Evolutionary conservation across 176 grass and related monocot species (phyloP), one percentile per base, ranked within the genome.

Genomic region (Thinopyrum elongatum): DNA sequence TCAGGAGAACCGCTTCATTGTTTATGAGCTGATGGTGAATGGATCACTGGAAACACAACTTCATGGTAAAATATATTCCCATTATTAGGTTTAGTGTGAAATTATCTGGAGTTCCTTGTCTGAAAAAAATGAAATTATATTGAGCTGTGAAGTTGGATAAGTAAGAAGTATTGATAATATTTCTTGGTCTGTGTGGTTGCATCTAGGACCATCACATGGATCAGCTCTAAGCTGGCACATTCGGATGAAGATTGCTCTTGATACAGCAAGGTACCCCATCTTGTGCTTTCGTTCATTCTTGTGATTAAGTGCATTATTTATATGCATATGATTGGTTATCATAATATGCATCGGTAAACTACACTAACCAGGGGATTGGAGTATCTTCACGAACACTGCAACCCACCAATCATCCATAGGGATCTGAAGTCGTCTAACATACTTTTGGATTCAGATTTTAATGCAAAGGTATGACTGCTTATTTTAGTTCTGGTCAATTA

Each of bases 231-330:
- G 82, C 34, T 99, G 97, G 97, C 80, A 97, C 59, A 85, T 97
- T 72, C 88, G 97, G 64, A 96, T 99, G 92, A 99, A 99, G 93
- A 96, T 99, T 59, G 97, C 97, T 33, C 92, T 99, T 33, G 94
- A 97, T 87, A 96, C 87, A 30, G 97, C 97, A 83, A 99, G 97
- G 97, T 99, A 74, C 39, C 13, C 80, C 66, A 70, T 92, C 82
- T 82, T 39, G 30, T 31, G 25, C 42, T 85, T 78, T 58, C 47
- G 29, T 87, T 69, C 28, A 10, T 36, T 70, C 33, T 41, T 51
- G 75, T 77, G 76, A 41, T 64, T 74, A 65, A 36, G 35, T 64
- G 30, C 5, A 75, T 19, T 46, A 61, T 31, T 22, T 62, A 79
- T 47, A 44, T 62, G 16, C 9, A 74, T 64, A 77, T 67, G 64